Evolutionary conservation across 495 filamentous ascomycete species (phyloP).

Genomic region (Trichoderma parareesei): DNA sequence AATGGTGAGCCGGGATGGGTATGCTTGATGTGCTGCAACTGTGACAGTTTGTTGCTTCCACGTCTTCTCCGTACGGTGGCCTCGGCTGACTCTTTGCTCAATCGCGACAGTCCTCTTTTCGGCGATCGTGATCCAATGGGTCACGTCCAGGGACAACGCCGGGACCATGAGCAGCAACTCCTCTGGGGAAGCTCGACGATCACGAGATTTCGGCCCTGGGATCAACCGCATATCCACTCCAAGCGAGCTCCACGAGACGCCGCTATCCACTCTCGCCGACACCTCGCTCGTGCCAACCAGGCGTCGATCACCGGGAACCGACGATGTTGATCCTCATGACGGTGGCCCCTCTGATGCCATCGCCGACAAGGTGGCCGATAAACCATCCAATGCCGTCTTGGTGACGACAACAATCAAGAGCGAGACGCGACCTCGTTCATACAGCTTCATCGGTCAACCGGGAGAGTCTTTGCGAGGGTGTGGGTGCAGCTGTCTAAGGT

Average conservation of each 20-base stretch:
- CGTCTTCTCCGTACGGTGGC: not conserved
- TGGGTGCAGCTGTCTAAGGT: not conserved
- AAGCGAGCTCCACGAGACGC: slow-evolving; percentile 6
- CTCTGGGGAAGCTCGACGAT: slow-evolving; percentile 11
- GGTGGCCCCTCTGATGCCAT: not conserved
- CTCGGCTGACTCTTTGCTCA: not conserved
- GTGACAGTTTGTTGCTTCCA: slow-evolving; percentile 33
- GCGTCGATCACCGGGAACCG: slow-evolving; percentile 1
- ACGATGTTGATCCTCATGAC: slow-evolving; percentile 1
- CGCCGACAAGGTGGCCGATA: not conserved
- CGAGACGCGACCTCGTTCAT: not conserved
- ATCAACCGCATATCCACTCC: not conserved
- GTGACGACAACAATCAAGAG: slow-evolving; percentile 12
- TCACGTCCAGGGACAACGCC: slow-evolving; percentile 40
- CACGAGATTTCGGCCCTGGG: not conserved
- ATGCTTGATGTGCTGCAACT: slow-evolving; percentile 49
- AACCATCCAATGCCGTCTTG: slow-evolving; percentile 3
- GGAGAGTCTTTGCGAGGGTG: not conserved
- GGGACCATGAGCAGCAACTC: slow-evolving; percentile 10
- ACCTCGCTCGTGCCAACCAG: slow-evolving; percentile 8
- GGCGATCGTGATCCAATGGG: slow-evolving; percentile 45
- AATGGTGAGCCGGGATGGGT: slow-evolving; percentile 49
- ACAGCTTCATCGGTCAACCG: not conserved
- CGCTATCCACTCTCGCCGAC: not conserved
- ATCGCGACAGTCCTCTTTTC: slow-evolving; percentile 39